phyloP scores from a whole-genome alignment of 495 filamentous ascomycete genomes.

The Penicillium waksmanii region DNA sequence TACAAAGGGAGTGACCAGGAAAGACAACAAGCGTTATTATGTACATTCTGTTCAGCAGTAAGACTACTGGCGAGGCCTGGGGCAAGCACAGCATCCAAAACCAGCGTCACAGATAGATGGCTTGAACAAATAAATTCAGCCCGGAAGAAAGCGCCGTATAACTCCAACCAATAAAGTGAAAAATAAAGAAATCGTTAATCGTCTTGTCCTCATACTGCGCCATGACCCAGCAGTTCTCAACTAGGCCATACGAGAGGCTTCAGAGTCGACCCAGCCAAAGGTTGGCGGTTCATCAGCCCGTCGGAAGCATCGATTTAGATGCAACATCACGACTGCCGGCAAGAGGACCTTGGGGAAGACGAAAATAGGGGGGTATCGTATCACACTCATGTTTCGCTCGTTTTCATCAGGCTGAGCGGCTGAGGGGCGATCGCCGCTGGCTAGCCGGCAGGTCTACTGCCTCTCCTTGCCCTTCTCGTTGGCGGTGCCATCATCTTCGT shows the following conservation, averaged over 20 bases:
- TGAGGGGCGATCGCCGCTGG: conserved; percentile 23
- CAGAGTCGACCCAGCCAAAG: background rate
- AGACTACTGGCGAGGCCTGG: background rate
- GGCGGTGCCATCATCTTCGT: conserved; percentile 62
- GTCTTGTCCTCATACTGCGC: conserved; percentile 16
- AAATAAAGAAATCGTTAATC: conserved; percentile 14
- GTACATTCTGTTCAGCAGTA: conserved; percentile 12
- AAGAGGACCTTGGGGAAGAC: conserved; percentile 11
- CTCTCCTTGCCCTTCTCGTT: conserved; percentile 45
- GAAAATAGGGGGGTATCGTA: conserved; percentile 30
- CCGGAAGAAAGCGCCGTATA: conserved; percentile 14
- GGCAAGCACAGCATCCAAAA: background rate
- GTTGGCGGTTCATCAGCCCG: background rate
- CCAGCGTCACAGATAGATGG: background rate
- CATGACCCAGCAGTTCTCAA: background rate
- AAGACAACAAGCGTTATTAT: conserved; percentile 14
- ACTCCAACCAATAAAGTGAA: conserved; percentile 14
- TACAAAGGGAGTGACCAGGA: conserved; percentile 11
- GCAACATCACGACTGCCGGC: conserved; percentile 2
- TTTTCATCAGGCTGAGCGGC: conserved; percentile 18
- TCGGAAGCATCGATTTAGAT: background rate
- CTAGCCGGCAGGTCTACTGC: conserved; percentile 18
- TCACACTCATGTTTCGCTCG: conserved; percentile 25
- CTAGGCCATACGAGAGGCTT: conserved; percentile 3
- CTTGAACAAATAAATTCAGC: conserved; percentile 11